These are phyloP conservation scores for Phytophthora parvispora DNA, from an alignment of 352 stramenopile genomes.

Conservation along the genomic window DNA sequence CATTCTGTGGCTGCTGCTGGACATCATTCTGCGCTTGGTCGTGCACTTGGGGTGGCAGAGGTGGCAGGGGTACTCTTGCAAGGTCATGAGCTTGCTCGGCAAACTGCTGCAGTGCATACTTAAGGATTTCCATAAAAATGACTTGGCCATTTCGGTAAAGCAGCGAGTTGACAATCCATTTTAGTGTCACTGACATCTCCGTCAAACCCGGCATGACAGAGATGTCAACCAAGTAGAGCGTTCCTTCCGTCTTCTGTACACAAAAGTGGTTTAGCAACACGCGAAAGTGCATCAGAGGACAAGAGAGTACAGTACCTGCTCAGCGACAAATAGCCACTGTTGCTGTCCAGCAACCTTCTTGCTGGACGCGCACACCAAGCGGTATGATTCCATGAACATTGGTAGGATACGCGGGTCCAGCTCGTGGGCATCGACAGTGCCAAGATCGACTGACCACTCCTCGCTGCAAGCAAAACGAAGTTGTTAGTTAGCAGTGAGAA, in stretches of 20 bases:
- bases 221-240: slow-evolving; percentile 87
- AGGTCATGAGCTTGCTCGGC: slow-evolving; percentile 45
- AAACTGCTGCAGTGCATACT: slow-evolving; percentile 77
- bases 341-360: slow-evolving; percentile 83
- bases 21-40: slow-evolving; percentile 20
- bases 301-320: slow-evolving; percentile 64
- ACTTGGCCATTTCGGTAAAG: slow-evolving; percentile 89
- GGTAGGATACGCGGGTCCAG: slow-evolving; percentile 72
- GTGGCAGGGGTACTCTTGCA: slow-evolving; percentile 10
- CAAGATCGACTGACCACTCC: slow-evolving; percentile 79
- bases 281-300: neutral
- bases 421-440: slow-evolving; percentile 48
- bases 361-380: slow-evolving; percentile 76
- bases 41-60: slow-evolving; percentile 19
- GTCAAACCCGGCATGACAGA: slow-evolving; percentile 79
- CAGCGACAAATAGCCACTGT: slow-evolving; percentile 82
- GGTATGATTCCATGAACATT: slow-evolving; percentile 65
- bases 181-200: slow-evolving; percentile 88
- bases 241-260: slow-evolving; percentile 73
- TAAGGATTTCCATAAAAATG: slow-evolving; percentile 86
- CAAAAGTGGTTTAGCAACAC: neutral
- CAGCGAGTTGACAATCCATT: slow-evolving; percentile 91
- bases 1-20: slow-evolving; percentile 28
- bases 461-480: slow-evolving; percentile 48
- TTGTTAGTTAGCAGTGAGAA: slow-evolving; percentile 5